These are phyloP conservation scores for Albatrellus sp. DNA, from an alignment of 1,284 basidiomycete genomes.

Conservation along the genomic window DNA sequence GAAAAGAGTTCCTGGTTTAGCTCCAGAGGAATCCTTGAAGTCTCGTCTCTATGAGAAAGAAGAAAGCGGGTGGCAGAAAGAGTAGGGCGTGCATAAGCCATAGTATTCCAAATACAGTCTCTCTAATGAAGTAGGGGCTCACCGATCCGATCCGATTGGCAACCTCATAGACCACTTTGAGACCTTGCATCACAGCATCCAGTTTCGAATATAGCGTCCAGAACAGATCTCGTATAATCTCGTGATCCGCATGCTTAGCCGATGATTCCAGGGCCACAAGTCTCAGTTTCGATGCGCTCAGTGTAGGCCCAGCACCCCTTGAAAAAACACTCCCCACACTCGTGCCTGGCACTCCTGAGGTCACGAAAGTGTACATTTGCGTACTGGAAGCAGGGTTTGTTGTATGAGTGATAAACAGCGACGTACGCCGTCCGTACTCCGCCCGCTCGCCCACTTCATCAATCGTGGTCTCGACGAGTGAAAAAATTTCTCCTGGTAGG, in stretches of 20 bases:
- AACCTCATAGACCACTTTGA: conserved; percentile 88
- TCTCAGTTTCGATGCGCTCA: conserved; percentile 43
- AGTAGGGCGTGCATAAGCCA: too few species aligned
- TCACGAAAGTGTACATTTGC: conserved; percentile 8
- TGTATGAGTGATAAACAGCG: conserved; percentile 20
- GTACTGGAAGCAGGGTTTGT: conserved; percentile 5
- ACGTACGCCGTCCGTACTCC: conserved; percentile 54
- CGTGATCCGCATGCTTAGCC: conserved; percentile 66
- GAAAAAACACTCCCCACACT: conserved; percentile 10
- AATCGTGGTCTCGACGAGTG: conserved; percentile 78
- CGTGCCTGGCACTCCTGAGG: conserved; percentile 14
- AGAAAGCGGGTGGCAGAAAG: background rate
- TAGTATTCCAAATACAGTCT: background rate
- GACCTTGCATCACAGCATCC: conserved; percentile 88
- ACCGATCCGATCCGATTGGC: conserved; percentile 80
- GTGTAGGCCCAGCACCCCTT: conserved; percentile 10
- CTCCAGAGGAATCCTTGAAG: conserved; percentile 74
- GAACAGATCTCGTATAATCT: conserved; percentile 86
- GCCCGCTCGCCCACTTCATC: conserved; percentile 86
- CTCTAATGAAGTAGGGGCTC: conserved; percentile 18
- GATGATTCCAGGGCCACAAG: conserved; percentile 71
- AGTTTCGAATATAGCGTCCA: conserved; percentile 98
- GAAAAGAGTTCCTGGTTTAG: conserved; percentile 62
- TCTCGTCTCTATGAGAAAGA: conserved; percentile 57
- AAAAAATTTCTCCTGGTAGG: conserved; percentile 75